Base-by-base conservation (phyloP, 331 rosid genomes). In the Acacia pycnantha region DNA sequence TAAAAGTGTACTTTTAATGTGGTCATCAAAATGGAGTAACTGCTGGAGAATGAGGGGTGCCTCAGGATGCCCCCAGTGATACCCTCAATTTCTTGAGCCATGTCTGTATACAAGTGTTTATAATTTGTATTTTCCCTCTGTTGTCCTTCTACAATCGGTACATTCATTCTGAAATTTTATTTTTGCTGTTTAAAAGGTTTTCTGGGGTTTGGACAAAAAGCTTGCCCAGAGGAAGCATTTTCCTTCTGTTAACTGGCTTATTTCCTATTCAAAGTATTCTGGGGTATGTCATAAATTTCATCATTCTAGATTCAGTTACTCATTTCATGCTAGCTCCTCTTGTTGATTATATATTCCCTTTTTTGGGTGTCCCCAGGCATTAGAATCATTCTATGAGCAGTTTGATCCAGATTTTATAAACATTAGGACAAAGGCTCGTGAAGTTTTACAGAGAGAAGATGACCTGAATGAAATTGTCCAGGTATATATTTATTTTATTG, bases 221-320 rank as follows among this genome's bases (percentile, higher is more conserved):
- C 98, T 96, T 90, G 99, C 99, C 51, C 99, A 96, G 91, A 93
- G 99, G 87, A 96, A 96, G 90, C 99, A 96, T 81, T 96, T 96
- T 84, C 99, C 99, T 73, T 93, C 99, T 77, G 99, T 96, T 56
- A 96, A 96, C 90, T 93, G 99, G 99, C 99, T 96, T 79, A 93
- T 96, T 73, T 96, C 99, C 16, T 96, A 96, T 88, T 96, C 99
- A 8, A 96, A 96, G 82, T 96, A 96, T 87, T 90, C 99, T 40
- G 35, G 91, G 72, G 98, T 96, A 81, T 88, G 91, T 80, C 78
- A 70, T 56, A 76, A 26, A 62, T 64, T 73, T 71, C 85, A 72
- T 73, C 79, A 74, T 68, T 53, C 41, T 68, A 54, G 26, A 41
- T 72, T 72, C 48, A 12, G 59, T 47, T 73, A 59, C 71, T 82